Evolutionary conservation across 371 early-diverging fungal genomes (phyloP), one percentile per base, ranked within the genome.

Genomic region (Mortierella sp.): DNA sequence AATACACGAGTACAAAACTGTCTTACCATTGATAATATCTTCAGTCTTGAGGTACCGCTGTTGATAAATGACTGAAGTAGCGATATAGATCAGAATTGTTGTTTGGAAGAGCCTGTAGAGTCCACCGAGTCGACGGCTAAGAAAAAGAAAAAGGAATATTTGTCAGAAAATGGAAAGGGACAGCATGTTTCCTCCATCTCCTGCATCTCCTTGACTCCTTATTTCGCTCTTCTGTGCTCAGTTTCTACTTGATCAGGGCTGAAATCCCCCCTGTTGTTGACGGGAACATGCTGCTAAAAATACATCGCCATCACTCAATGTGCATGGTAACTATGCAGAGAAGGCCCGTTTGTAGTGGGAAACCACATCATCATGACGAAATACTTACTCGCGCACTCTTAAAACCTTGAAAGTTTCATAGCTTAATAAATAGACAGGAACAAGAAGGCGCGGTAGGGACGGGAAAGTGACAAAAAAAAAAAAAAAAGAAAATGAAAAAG

Each of bases 361-460:
- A n/a, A 48, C 68, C 48, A 41, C 63, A 63, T 47, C 47, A 55
- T 55, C 63, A 9, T 22, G 11, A 58, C 22, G 28, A 15, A 15
- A 7, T 11, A 72, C 79, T 74, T 79, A 79, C 79, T 79, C 79
- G 47, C 63, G 74, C n/a, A 79, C 79, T 22, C 79, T 52, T 6
- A 79, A 67, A 10, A 79, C 79, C 45, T 79, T 79, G 74, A 79
- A 79, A 3, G 79, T 79, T 33, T 79, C 79, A 58, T 79, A 79
- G 57, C 79, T 79, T 38, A 47, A 24, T 38, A 45, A 47, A 24
- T 38, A 22, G 5, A 10, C 43, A 43, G 43, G 10, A 13, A 13
- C 10, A 15, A 15, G 43, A 22, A 33, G 41, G 47, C 41, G 62
- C 9, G n/a, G 52, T 41, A 41, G 5, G 22, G 40, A 53, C n/a